Conservation (phyloP, 2,329 filamentous ascomycete species). For the Sporothrix globosa region DNA sequence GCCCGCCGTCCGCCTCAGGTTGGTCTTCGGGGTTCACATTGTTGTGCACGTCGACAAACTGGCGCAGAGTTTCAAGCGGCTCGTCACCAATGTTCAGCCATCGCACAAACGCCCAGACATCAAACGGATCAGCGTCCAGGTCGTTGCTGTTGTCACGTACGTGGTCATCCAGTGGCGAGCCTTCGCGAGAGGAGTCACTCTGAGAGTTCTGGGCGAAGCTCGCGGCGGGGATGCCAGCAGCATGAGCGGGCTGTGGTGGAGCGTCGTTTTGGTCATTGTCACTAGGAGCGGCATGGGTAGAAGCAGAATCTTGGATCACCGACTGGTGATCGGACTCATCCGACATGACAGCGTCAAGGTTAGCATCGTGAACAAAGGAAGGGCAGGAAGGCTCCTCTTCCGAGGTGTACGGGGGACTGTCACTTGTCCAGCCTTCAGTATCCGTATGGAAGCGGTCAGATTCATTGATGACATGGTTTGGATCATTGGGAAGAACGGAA, state of each 20-base stretch:
- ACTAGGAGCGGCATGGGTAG: neutral
- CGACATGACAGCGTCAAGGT: no score
- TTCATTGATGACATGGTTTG: no score
- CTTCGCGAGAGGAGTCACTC: neutral
- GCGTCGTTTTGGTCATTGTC: neutral
- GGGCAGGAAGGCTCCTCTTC: no score
- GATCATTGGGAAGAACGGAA: no score
- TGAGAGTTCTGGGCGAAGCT: neutral
- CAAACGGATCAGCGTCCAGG: neutral
- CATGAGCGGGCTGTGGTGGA: neutral
- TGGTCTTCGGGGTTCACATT: constrained; percentile 1
- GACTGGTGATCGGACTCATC: neutral
- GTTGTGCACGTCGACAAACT: neutral
- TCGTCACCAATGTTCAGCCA: constrained; percentile 7
- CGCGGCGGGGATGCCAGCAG: neutral
- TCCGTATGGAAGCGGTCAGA: no score
- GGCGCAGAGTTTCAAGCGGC: neutral
- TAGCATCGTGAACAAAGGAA: no score
- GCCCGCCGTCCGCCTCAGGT: neutral
- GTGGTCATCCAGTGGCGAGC: neutral
- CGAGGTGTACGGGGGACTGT: no score
- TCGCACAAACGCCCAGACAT: constrained; percentile 3
- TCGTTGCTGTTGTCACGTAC: neutral
- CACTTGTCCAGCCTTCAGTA: no score
- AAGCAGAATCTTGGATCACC: neutral